These are phyloP conservation scores for Amaranthus hypochondriacus DNA, from an alignment of 148 eudicot genomes.

Conservation along the genomic window DNA sequence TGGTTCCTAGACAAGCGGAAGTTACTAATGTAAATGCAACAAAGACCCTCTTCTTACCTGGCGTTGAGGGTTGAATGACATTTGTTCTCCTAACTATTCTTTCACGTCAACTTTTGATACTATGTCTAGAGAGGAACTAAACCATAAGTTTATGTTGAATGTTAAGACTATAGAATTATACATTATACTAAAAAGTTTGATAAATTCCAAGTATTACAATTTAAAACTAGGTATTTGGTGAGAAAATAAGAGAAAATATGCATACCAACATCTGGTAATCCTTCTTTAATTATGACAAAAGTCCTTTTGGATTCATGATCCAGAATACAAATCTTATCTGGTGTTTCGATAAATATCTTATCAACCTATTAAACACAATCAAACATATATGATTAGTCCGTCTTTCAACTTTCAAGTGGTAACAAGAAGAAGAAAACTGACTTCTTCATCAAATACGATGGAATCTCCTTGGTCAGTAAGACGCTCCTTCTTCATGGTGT, in stretches of 20 bases:
- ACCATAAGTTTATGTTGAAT: no score
- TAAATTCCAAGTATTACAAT: no score
- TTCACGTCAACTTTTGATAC: no score
- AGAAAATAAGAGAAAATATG: neutral
- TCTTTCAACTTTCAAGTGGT: neutral
- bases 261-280: constrained; percentile 83
- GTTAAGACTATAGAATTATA: no score
- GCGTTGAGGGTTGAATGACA: no score
- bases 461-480: constrained; percentile 92
- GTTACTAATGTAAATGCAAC: no score
- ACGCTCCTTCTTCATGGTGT: constrained; percentile 55
- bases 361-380: constrained; percentile 44
- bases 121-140: no score
- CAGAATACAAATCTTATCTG: constrained; percentile 64
- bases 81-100: no score
- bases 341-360: constrained; percentile 70
- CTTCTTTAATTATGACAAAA: constrained; percentile 73
- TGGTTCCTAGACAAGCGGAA: no score
- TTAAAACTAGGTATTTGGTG: neutral
- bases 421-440: neutral
- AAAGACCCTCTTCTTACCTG: no score
- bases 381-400: constrained; percentile 1
- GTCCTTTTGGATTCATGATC: constrained; percentile 80
- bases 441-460: constrained; percentile 81
- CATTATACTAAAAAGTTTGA: no score